These are phyloP conservation scores for Globomyces pollinis-pini DNA, from an alignment of 192 early-diverging fungal species.

Conservation along the genomic window DNA sequence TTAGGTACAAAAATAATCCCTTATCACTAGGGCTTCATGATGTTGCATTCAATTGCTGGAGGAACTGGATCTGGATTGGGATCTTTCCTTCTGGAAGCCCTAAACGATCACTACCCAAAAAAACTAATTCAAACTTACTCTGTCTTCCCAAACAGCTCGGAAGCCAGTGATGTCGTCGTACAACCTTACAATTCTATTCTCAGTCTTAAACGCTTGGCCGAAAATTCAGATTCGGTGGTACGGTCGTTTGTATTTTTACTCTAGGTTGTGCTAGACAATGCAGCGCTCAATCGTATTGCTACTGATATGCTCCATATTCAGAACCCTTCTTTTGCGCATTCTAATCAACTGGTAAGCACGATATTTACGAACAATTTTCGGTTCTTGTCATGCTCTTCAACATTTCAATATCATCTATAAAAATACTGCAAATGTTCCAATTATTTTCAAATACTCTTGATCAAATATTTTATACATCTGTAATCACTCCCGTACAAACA, in stretches of 20 bases:
- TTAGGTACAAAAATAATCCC: too few species aligned
- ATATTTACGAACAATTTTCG: too few species aligned
- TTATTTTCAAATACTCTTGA: conserved; percentile 11
- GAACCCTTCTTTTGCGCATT: conserved; percentile 90
- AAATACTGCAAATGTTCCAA: neutral
- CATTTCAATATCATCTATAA: neutral
- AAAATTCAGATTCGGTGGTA: conserved; percentile 93
- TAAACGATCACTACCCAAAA: conserved; percentile 93
- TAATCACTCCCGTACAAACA: too few species aligned
- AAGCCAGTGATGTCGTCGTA: conserved; percentile 88
- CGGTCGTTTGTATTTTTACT: conserved; percentile 23
- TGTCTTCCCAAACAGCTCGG: conserved; percentile 93
- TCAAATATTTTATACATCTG: too few species aligned
- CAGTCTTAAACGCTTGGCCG: conserved; percentile 80
- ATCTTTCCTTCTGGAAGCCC: conserved; percentile 80
- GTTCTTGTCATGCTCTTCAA: neutral
- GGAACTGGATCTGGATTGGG: conserved; percentile 97
- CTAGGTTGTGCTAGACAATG: conserved; percentile 93
- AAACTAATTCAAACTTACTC: conserved; percentile 97
- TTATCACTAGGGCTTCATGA: conserved; percentile 94
- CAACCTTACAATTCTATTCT: conserved; percentile 97
- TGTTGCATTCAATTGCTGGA: conserved; percentile 95
- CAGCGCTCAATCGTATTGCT: conserved; percentile 85
- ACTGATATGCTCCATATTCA: conserved; percentile 87
- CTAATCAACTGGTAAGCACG: conserved; percentile 93